Evolutionary conservation across 2,329 filamentous ascomycete genomes (phyloP).

Genomic region (Aspergillus niger): DNA sequence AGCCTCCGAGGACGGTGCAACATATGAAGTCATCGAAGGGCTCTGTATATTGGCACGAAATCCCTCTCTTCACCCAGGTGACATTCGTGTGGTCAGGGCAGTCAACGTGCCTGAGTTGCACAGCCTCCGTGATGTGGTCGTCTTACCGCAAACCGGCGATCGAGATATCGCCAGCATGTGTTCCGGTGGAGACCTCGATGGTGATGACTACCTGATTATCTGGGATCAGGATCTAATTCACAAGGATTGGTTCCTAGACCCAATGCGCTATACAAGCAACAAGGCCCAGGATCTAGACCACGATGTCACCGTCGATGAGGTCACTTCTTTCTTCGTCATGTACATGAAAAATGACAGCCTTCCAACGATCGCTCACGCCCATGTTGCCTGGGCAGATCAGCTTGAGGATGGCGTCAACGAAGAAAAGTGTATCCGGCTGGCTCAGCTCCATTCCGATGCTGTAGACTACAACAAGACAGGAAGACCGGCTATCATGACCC

Average conservation of each 20-base stretch:
- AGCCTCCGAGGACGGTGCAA: constrained; percentile 45
- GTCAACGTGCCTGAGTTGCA: constrained; percentile 72
- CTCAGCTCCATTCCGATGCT: constrained; percentile 80
- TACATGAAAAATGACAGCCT: constrained; percentile 92
- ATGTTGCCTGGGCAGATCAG: constrained; percentile 74
- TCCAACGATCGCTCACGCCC: constrained; percentile 75
- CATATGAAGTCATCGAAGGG: constrained; percentile 69
- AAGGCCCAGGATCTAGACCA: constrained; percentile 58
- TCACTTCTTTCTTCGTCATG: constrained; percentile 82
- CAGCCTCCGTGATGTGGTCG: constrained; percentile 81
- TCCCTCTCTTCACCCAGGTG: constrained; percentile 89
- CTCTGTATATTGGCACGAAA: constrained; percentile 86
- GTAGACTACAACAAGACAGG: constrained; percentile 96
- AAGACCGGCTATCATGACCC: constrained; percentile 68
- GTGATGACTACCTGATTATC: constrained; percentile 91
- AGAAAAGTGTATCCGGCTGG: constrained; percentile 71
- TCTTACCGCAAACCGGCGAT: constrained; percentile 82
- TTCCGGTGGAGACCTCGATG: constrained; percentile 92
- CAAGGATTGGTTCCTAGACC: constrained; percentile 65
- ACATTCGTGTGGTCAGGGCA: constrained; percentile 83
- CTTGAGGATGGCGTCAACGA: constrained; percentile 65
- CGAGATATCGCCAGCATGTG: constrained; percentile 89
- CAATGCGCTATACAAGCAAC: constrained; percentile 74
- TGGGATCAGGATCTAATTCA: constrained; percentile 82
- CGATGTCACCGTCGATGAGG: constrained; percentile 70